Evolutionary conservation across 108 stramenopile species (phyloP).

Genomic region (Aurantiochytrium sp.): DNA sequence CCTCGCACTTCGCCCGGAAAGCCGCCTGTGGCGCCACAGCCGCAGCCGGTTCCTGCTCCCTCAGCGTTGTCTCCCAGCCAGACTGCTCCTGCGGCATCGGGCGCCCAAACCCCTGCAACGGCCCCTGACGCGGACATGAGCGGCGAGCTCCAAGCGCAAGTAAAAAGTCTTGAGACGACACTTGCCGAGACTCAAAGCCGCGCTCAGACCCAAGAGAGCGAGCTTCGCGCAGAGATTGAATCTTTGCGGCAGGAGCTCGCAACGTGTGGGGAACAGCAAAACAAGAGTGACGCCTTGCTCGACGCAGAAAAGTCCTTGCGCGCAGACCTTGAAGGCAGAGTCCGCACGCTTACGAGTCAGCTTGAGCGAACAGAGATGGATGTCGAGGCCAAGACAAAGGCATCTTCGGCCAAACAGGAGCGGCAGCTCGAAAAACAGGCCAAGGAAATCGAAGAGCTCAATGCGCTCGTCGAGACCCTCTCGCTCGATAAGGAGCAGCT

Average conservation of each 20-base stretch:
- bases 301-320: background rate
- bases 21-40: background rate
- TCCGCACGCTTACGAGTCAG: background rate
- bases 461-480: background rate
- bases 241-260: background rate
- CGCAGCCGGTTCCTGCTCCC: too few relatives aligned
- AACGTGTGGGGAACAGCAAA: background rate
- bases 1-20: background rate
- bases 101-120: background rate
- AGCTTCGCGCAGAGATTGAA: background rate
- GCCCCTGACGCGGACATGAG: background rate
- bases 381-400: background rate
- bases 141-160: background rate
- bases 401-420: background rate
- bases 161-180: background rate
- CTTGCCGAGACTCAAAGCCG: background rate
- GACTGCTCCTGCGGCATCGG: too few relatives aligned
- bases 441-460: conserved; percentile 9
- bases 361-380: background rate
- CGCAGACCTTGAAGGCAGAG: background rate
- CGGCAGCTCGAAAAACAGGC: background rate
- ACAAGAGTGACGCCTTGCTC: background rate
- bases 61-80: too few relatives aligned
- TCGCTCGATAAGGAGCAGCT: background rate
- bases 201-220: background rate